Base-by-base conservation (phyloP, 768 basidiomycete genomes). In the Kwoniella bestiolae region DNA sequence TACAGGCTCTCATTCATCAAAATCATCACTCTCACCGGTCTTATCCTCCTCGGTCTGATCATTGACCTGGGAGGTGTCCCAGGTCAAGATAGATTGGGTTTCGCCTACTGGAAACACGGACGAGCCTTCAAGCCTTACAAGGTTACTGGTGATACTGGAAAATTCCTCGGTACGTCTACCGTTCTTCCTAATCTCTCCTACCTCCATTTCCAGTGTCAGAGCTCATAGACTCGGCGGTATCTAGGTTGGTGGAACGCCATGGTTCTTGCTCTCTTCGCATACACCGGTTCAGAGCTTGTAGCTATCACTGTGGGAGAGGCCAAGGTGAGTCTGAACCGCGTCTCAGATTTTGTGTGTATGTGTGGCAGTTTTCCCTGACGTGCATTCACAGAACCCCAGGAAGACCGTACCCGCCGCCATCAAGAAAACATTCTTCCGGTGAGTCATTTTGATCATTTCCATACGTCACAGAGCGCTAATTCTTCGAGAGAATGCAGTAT, bases 61-160 rank as follows among this genome's bases (percentile, higher is more conserved):
- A 35, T 66, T 58, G 75, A 73, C 52, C 81, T 86, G 5, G 86
- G 86, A 26, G 87, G 86, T 45, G 86, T 84, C 1, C 86, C 86
- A 5, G 80, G 80, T 14, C 83, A 84, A 50, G 85, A 86, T 66
- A 83, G 85, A 26, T 79, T 84, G 55, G 86, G 85, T 1, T 83
- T 83, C 76, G 49, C 67, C 6, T 75, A 74, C 60, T 63, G 72
- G 79, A 74, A 73, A 70, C 47, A 76, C 63, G 60, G 45, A 9
- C 21, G 38, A 21, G 50, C 65, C 31, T 71, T 74, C 67, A 51
- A 38, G 23, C 26, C 59, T 29, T 74, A 69, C 69, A 53, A 58
- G 31, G 3, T n/a, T 9, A 18, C 47, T 6, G 66, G 63, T 31
- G 56, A 65, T 34, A 23, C 65, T 31, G 71, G 71, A 5, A 56